These are phyloP conservation scores for Phialophora tarda DNA, from an alignment of 2,329 filamentous ascomycete genomes.

Conservation along the genomic window DNA sequence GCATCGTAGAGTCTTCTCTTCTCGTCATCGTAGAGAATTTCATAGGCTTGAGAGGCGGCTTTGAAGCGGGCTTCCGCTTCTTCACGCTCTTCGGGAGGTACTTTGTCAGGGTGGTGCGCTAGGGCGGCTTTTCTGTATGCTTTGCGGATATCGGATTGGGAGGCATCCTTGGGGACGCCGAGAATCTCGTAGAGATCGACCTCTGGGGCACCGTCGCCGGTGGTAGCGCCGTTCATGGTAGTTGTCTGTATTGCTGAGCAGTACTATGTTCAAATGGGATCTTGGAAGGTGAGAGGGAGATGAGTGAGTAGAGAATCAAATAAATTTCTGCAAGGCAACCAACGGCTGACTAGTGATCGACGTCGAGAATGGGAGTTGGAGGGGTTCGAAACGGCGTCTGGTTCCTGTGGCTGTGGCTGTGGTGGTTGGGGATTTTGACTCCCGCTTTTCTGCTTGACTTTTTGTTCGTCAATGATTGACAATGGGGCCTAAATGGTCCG, in stretches of 20 bases:
- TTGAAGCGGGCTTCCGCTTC: conserved; percentile 94
- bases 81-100: conserved; percentile 80
- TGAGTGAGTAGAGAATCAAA: not conserved
- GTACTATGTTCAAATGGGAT: not conserved
- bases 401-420: not conserved
- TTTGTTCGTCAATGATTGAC: not conserved
- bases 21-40: conserved; percentile 95
- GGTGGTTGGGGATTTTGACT: conserved; percentile 5
- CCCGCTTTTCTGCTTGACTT: conserved; percentile 9
- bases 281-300: not conserved
- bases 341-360: conserved; percentile 21
- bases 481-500: not conserved
- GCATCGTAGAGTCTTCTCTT: conserved; percentile 91
- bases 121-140: conserved; percentile 95
- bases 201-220: conserved; percentile 34
- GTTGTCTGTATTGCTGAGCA: not conserved
- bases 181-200: conserved; percentile 40
- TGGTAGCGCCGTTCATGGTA: conserved; percentile 33
- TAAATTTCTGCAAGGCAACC: conserved; percentile 15
- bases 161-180: conserved; percentile 66
- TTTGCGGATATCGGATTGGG: conserved; percentile 51
- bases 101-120: conserved; percentile 91
- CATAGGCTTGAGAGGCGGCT: conserved; percentile 88
- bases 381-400: not conserved
- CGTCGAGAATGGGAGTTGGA: not conserved